Conservation (phyloP, 192 early-diverging fungal genomes). For the Bifiguratus adelaidae region DNA sequence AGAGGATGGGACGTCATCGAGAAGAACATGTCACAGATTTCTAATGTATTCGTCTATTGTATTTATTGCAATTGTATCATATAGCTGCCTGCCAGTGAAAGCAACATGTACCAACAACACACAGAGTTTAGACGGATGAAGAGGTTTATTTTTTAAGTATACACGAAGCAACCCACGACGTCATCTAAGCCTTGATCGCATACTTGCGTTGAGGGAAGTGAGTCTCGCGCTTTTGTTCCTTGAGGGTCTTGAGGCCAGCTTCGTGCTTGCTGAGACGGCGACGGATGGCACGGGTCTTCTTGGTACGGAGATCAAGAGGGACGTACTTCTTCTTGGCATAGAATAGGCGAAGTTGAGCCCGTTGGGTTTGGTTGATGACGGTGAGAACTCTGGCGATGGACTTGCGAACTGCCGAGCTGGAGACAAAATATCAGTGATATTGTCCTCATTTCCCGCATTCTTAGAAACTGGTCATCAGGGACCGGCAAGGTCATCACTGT, state of each 20-base stretch:
- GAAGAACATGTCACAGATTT: no score
- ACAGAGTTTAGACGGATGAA: not conserved
- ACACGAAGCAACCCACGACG: not conserved
- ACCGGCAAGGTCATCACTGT: not conserved
- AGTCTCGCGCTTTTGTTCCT: conserved; percentile 78
- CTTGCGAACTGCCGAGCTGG: conserved; percentile 74
- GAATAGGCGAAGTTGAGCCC: conserved; percentile 78
- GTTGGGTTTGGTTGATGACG: conserved; percentile 89
- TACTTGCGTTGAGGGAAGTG: conserved; percentile 93
- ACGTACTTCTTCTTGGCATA: conserved; percentile 94
- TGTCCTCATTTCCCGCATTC: not conserved
- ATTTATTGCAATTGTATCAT: no score
- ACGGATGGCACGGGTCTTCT: conserved; percentile 98
- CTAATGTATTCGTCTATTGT: no score
- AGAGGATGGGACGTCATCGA: no score
- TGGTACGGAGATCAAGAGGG: conserved; percentile 93
- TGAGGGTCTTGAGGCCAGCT: conserved; percentile 70
- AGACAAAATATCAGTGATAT: no score
- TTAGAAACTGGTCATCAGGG: not conserved
- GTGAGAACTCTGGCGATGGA: conserved; percentile 91
- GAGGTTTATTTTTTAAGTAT: not conserved
- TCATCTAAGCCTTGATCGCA: conserved; percentile 72
- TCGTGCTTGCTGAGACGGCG: conserved; percentile 85
- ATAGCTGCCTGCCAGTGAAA: no score
- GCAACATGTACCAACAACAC: no score